A percentile compares a stretch with the other conserved stretches of the same genome.
phyloP scores from a whole-genome alignment of 352 stramenopile species.

The Globisporangium spiculum region DNA sequence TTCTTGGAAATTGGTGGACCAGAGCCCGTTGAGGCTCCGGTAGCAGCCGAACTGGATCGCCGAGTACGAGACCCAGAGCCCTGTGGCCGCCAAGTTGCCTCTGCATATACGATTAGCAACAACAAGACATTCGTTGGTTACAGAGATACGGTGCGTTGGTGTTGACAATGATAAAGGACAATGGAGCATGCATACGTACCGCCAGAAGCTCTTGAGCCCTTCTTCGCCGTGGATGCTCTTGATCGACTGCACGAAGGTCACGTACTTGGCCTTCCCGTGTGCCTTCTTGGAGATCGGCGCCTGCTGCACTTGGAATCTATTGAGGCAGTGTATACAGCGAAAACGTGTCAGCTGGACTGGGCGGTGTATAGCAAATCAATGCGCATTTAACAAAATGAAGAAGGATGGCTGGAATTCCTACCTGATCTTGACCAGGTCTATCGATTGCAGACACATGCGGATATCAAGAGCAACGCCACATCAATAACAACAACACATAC shows the following conservation, averaged over 20 bases:
- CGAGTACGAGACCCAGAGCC: constrained; percentile 83
- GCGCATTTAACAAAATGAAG: background rate
- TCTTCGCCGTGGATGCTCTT: constrained; percentile 76
- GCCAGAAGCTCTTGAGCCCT: constrained; percentile 79
- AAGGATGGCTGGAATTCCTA: constrained; percentile 3
- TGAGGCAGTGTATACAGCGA: background rate
- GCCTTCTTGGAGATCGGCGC: constrained; percentile 33
- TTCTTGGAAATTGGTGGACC: constrained; percentile 23
- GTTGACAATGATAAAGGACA: no score
- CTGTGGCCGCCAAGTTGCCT: constrained; percentile 72
- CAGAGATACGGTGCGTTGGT: background rate
- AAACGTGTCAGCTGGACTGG: background rate
- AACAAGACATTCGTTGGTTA: background rate
- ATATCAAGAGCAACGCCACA: background rate
- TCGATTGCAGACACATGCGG: background rate
- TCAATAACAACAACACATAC: background rate
- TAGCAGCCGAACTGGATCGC: constrained; percentile 74
- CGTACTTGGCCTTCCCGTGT: constrained; percentile 39
- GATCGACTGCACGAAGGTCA: constrained; percentile 50
- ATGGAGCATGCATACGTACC: constrained; percentile 15
- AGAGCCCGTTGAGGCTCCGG: constrained; percentile 42
- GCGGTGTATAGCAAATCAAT: background rate
- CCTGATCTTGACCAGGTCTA: constrained; percentile 80
- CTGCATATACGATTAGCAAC: constrained; percentile 2
- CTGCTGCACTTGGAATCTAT: constrained; percentile 74